These are phyloP conservation scores for Coniochaeta ligniaria DNA, from an alignment of 2,329 filamentous ascomycete genomes.

Conservation along the genomic window DNA sequence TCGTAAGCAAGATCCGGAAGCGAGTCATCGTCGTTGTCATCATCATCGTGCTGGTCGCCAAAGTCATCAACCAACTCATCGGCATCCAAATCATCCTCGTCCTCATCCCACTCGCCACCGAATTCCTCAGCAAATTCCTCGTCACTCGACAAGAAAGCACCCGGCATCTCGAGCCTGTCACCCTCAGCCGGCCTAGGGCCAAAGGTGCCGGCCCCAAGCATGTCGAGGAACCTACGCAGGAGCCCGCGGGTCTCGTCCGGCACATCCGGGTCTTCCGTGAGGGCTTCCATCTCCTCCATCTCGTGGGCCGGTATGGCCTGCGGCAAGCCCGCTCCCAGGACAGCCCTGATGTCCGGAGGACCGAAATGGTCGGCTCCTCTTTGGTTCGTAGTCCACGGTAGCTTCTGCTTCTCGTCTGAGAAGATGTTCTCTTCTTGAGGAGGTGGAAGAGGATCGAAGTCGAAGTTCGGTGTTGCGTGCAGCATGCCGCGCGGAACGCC, in stretches of 20 bases:
- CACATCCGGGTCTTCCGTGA: not conserved
- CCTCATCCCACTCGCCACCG: conserved; percentile 19
- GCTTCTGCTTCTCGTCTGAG: conserved; percentile 30
- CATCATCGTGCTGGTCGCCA: conserved; percentile 1
- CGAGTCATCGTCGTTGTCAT: not conserved
- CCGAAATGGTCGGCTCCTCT: not conserved
- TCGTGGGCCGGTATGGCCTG: not conserved
- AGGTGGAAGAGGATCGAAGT: conserved; percentile 79
- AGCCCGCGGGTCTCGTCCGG: not conserved
- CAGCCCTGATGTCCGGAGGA: not conserved
- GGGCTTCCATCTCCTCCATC: not conserved
- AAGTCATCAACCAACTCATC: conserved; percentile 2
- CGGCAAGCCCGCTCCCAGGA: not conserved
- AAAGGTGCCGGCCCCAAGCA: not conserved
- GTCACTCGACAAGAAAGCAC: not conserved
- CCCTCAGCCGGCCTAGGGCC: not conserved
- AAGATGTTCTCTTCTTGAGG: conserved; percentile 46
- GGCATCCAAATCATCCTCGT: conserved; percentile 54
- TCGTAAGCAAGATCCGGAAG: not conserved
- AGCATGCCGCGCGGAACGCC: conserved; percentile 62
- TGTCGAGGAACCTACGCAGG: not conserved
- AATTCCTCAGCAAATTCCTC: conserved; percentile 7
- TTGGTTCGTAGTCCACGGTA: conserved; percentile 29
- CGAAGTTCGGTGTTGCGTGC: conserved; percentile 57
- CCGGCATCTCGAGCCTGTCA: not conserved